Conservation (phyloP, 225 moss, liverwort and hornwort genomes). For the Physcomitrellopsis africana region DNA sequence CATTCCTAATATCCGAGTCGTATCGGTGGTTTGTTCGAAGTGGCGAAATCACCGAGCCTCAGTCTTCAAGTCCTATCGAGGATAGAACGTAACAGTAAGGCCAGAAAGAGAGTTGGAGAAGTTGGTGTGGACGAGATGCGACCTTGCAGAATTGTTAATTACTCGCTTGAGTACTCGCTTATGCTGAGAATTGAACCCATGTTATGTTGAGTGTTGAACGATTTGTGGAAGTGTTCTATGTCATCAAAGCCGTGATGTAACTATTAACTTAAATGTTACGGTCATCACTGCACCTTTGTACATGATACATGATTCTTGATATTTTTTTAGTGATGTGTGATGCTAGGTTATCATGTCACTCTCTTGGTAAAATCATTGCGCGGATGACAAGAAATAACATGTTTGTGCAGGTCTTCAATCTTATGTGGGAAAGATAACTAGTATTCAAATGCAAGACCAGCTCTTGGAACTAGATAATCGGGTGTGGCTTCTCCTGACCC, state of each 20-base stretch:
- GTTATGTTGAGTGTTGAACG: slow-evolving; percentile 8
- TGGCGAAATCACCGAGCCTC: slow-evolving; percentile 26
- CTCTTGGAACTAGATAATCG: slow-evolving; percentile 77
- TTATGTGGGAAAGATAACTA: slow-evolving; percentile 74
- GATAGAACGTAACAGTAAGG: slow-evolving; percentile 36
- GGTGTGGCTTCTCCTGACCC: slow-evolving; percentile 85
- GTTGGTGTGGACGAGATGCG: slow-evolving; percentile 43
- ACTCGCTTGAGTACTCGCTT: not conserved
- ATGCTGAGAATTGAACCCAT: not conserved
- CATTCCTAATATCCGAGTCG: slow-evolving; percentile 12
- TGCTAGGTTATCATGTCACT: slow-evolving; percentile 1
- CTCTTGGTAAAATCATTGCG: not conserved
- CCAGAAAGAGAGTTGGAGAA: slow-evolving; percentile 32
- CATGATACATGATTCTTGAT: slow-evolving; percentile 7
- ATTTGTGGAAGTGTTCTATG: slow-evolving; percentile 14
- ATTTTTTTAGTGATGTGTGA: not conserved
- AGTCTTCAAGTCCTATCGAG: slow-evolving; percentile 29
- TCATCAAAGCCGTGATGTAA: slow-evolving; percentile 15
- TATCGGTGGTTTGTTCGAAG: slow-evolving; percentile 23
- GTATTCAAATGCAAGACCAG: slow-evolving; percentile 52
- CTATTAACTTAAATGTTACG: not conserved
- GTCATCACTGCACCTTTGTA: slow-evolving; percentile 17
- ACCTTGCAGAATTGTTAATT: slow-evolving; percentile 21
- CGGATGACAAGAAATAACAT: slow-evolving; percentile 26
- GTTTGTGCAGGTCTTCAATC: slow-evolving; percentile 51